Evolutionary conservation across 2,329 filamentous ascomycete species (phyloP), one percentile per base, ranked within the genome.

Genomic region (Furcasterigmium sp.): DNA sequence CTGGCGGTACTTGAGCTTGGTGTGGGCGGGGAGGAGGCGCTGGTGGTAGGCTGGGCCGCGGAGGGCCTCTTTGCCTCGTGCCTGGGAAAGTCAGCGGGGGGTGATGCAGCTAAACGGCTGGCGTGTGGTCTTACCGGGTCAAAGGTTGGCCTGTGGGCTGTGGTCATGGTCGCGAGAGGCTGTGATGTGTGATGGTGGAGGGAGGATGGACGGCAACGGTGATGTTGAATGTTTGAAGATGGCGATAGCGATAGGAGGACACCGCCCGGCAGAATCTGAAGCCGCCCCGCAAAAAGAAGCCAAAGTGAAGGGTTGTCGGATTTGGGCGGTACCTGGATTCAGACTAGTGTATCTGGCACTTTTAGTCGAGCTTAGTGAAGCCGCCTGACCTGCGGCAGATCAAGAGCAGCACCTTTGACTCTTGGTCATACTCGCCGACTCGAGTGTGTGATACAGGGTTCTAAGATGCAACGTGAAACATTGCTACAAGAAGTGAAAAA

Each of bases 41-140:
- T 97, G 91, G 63, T 98, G 93, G 72, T 96, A 97, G 55, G 90
- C 91, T 39, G 89, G 87, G 38, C 93, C 93, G 57, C 90, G 85
- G 47, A 90, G 85, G 57, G 91, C 89, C 68, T 98, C 93, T 75
- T 96, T 96, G 62, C 93, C 93, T 61, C 85, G 82, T 34, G 91
- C 91, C 86, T 90, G 51, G 44, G 48, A 50, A 18, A 32, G 49
- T 67, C 56, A 64, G 59, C 19, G 39, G 42, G 14, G 37, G 30
- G 20, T 32, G 10, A 11, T 41, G 13, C 35, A 20, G 17, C n/a
- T 8, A 7, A 17, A 23, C n/a, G 13, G 39, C 10, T 25, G 3
- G 21, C n/a, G n/a, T n/a, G n/a, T n/a, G 41, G 23, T 52, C 74
- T 51, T 78, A 91, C 87, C 52, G 93, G 93, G 64, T 98, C 93